A percentile compares a stretch with the other conserved stretches of the same genome.
Evolutionary conservation across 2,329 filamentous ascomycete genomes (phyloP).

Genomic region (Byssoonygena ceratinophila): DNA sequence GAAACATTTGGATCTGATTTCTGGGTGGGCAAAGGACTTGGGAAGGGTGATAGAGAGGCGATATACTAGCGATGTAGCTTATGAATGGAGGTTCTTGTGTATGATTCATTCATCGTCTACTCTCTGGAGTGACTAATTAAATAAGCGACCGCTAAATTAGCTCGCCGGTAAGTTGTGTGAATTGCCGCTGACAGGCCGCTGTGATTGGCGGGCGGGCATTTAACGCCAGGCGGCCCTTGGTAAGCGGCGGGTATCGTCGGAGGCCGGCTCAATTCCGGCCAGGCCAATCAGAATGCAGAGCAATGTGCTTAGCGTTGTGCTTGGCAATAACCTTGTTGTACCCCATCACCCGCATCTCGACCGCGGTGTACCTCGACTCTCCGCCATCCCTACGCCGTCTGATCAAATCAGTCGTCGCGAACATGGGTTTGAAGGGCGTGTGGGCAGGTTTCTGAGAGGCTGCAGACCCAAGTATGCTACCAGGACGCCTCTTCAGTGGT

Average conservation of each 20-base stretch:
- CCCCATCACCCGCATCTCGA: background rate
- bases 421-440: background rate
- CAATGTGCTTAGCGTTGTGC: constrained; percentile 3
- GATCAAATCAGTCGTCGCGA: background rate
- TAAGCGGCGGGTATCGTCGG: constrained; percentile 18
- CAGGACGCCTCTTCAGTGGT: background rate
- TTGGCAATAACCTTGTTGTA: constrained; percentile 12
- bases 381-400: background rate
- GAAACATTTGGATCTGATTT: background rate
- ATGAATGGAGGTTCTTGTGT: background rate
- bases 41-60: background rate
- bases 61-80: background rate
- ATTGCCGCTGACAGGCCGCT: background rate
- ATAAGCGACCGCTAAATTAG: background rate
- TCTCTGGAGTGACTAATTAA: background rate
- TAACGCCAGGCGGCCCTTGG: background rate
- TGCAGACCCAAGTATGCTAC: background rate
- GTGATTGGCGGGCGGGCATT: background rate
- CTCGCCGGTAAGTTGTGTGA: background rate
- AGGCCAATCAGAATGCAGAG: constrained; percentile 14
- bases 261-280: constrained; percentile 37
- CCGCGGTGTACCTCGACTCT: background rate
- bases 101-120: too few relatives aligned
- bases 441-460: background rate
- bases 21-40: background rate